A percentile compares a stretch with the other conserved stretches of the same genome.
phyloP scores from a whole-genome alignment of 148 eudicot genomes.

The Rhododendron griersonianum region DNA sequence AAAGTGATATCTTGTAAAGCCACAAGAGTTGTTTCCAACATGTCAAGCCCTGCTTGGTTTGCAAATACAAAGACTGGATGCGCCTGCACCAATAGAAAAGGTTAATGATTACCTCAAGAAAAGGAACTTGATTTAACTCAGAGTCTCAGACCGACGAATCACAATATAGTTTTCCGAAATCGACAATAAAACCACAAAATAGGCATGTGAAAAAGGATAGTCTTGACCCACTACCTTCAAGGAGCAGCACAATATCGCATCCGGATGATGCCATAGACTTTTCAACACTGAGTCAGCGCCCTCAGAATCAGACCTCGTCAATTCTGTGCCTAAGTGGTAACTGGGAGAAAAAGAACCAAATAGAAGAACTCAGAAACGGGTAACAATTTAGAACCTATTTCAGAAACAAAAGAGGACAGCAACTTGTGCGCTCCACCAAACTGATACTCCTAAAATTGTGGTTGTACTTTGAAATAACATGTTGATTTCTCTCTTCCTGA shows the following conservation, averaged over 20 bases:
- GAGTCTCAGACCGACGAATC: neutral
- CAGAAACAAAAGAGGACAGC: neutral
- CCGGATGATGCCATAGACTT: conserved; percentile 91
- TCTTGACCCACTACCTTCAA: conserved; percentile 50
- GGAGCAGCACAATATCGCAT: conserved; percentile 92
- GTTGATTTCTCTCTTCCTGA: neutral
- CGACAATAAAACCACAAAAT: neutral
- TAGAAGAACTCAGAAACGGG: neutral
- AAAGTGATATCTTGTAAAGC: conserved; percentile 81
- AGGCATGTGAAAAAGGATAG: neutral
- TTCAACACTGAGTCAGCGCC: conserved; percentile 62
- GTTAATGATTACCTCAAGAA: neutral
- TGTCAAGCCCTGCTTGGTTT: conserved; percentile 91
- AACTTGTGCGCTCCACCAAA: neutral
- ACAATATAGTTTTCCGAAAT: neutral
- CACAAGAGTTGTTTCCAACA: conserved; percentile 93
- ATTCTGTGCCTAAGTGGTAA: conserved; percentile 63
- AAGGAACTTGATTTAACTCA: neutral
- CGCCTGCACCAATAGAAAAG: conserved; percentile 42
- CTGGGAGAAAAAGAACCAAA: conserved; percentile 30
- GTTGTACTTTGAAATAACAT: neutral
- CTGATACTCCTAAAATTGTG: neutral
- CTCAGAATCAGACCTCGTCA: conserved; percentile 51
- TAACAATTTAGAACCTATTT: neutral
- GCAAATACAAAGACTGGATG: conserved; percentile 83